Evolutionary conservation across 1,139 yeast species (phyloP), one percentile per base, ranked within the genome.

Genomic region (Suhomyces atakaporum): DNA sequence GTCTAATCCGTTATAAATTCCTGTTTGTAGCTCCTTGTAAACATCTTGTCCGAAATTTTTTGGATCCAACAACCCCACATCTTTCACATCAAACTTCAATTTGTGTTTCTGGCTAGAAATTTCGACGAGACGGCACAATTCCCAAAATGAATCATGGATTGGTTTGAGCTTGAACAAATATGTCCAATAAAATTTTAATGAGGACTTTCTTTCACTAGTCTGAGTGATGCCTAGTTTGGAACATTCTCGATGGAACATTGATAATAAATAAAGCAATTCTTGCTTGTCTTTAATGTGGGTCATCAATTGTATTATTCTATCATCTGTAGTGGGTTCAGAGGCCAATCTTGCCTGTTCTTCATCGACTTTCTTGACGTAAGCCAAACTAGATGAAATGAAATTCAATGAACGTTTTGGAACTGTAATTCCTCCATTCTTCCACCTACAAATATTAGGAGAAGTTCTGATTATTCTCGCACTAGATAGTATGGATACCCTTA

Each of bases 21-120:
- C 71, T 9, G 45, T 43, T 43, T 56, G 57, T 23, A 65, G 42
- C 33, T 54, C 54, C 1, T 49, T 29, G 41, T 64, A 62, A 5
- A 51, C 54, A 3, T 54, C 56, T 2, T 16, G 12, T 1, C 56
- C 51, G 42, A 67, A 70, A 42, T 70, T 60, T 28, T 44, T 47
- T 0, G 77, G 77, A 46, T 70, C 76, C 33, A 71, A 50, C 10
- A 70, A 40, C 8, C 77, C 77, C 25, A 71, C 48, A 31, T 60
- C 47, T 7, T 45, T 28, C 3, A 60, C 53, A 32, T 54, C 50
- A 33, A 51, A 53, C 5, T 51, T 47, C 15, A 71, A 46, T 27
- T 36, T 38, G 44, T 71, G 74, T 4, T 38, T 45, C 31, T 62
- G 66, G 31, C 62, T 55, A 7, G 74, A 58, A 8, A 69, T 50